A percentile compares a stretch with the other conserved stretches of the same genome.
These are phyloP conservation scores for Pythium apleroticum DNA, from an alignment of 352 stramenopile genomes.

Conservation along the genomic window DNA sequence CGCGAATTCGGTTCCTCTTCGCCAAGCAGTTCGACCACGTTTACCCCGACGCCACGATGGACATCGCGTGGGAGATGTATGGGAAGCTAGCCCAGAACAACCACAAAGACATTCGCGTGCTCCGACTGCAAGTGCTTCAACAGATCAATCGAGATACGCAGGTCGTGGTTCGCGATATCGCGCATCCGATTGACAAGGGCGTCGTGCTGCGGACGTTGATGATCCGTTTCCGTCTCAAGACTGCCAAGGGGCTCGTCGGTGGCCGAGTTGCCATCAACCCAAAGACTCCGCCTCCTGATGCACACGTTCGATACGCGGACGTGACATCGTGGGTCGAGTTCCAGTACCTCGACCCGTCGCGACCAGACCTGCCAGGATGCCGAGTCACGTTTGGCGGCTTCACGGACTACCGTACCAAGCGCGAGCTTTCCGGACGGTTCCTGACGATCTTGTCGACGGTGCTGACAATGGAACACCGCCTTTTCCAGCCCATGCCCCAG, in stretches of 20 bases:
- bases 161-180: slow-evolving; percentile 40
- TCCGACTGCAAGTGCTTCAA: slow-evolving; percentile 46
- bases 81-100: slow-evolving; percentile 33
- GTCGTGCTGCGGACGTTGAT: slow-evolving; percentile 41
- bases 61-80: slow-evolving; percentile 37
- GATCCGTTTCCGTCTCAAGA: slow-evolving; percentile 42
- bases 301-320: slow-evolving; percentile 31
- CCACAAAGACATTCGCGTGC: slow-evolving; percentile 34
- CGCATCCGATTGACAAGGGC: slow-evolving; percentile 37
- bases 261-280: slow-evolving; percentile 43
- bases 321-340: slow-evolving; percentile 42
- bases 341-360: slow-evolving; percentile 31
- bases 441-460: slow-evolving; percentile 39
- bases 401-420: slow-evolving; percentile 39
- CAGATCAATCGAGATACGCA: slow-evolving; percentile 40
- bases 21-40: slow-evolving; percentile 36
- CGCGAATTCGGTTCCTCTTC: slow-evolving; percentile 37
- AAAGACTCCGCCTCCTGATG: slow-evolving; percentile 7
- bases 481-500: slow-evolving; percentile 33
- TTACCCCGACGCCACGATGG: slow-evolving; percentile 27
- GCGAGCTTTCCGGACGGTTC: slow-evolving; percentile 39
- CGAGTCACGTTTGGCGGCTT: slow-evolving; percentile 37
- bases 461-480: slow-evolving; percentile 35
- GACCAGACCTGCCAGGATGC: slow-evolving; percentile 28
- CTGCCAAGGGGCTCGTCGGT: slow-evolving; percentile 33